These are phyloP conservation scores for Anethum foeniculum DNA, from an alignment of 140 eudicot genomes.

Conservation along the genomic window DNA sequence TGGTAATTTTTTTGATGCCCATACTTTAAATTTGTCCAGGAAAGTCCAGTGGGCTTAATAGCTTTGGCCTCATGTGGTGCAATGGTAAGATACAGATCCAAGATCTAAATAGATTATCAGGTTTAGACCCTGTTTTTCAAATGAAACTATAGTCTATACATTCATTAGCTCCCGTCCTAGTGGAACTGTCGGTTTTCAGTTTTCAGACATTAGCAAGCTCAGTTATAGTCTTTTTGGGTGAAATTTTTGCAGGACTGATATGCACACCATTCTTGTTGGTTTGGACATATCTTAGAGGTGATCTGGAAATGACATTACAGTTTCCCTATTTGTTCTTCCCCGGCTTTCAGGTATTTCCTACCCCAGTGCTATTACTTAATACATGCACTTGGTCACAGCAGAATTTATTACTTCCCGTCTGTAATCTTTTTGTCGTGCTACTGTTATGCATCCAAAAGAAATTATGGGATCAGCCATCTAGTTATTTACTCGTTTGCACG, in stretches of 20 bases:
- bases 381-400: not conserved
- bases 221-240: not conserved
- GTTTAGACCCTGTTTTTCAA: constrained; percentile 1
- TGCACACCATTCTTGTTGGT: constrained; percentile 43
- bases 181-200: not conserved
- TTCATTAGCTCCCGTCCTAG: not conserved
- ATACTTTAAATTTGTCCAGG: not conserved
- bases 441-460: not conserved
- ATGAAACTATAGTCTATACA: not conserved
- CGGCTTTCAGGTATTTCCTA: constrained; percentile 58
- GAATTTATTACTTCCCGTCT: not conserved
- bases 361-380: not conserved
- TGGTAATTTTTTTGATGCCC: not conserved
- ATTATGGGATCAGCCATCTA: not conserved
- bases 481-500: not conserved
- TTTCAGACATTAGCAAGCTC: not conserved
- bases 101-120: not conserved
- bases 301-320: constrained; percentile 40
- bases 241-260: not conserved
- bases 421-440: not conserved
- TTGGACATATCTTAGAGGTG: constrained; percentile 73
- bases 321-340: constrained; percentile 46
- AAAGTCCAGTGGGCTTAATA: not conserved
- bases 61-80: constrained; percentile 3
- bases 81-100: not conserved